Base-by-base conservation (phyloP, 2,329 filamentous ascomycete species). In the Colletotrichum lupini region DNA sequence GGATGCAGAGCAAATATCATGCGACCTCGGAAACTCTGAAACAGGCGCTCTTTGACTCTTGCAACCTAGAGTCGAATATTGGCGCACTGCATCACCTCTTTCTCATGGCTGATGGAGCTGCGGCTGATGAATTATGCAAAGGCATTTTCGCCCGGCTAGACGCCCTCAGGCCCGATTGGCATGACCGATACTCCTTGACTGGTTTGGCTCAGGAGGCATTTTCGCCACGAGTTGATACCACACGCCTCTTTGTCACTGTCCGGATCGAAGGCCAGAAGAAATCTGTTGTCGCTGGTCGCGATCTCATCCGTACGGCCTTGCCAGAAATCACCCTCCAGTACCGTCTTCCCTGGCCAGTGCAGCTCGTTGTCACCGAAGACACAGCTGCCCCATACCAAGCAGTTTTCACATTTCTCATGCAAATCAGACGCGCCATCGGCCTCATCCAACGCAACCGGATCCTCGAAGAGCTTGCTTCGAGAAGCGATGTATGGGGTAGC, bases 171-270 rank as follows among this genome's bases (percentile, higher is more conserved):
- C 81, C 79, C 6, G 84, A 83, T 46, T 98, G 95, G 95, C 92
- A 92, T 74, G 95, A 98, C 80, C 90, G 92, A 24, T 97, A 96
- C 78, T 87, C 93, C 0, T 85, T 98, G 32, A 97, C 93, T 0
- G 94, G 95, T 76, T 83, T 95, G 2, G 92, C 93, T 0, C 93
- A 95, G 71, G 92, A 92, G 68, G 91, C 93, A 0, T 95, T 95
- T 79, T 87, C 90, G 1, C 76, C 82, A 0, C 83, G 84, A 1
- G 81, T 94, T 1, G 90, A 95, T 67, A 77, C 86, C 2, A 89
- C 92, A 61, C 89, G 90, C 24, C 82, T 98, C 9, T 87, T 90
- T 3, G 88, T 94, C 26, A 87, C 85, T 22, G 87, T 88, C 3
- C 85, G 77, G 60, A 80, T 74, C 75, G 85, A 80, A 68, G 82